These are phyloP conservation scores for Wickerhamomyces chambardii DNA, from an alignment of 805 yeast genomes.

Conservation along the genomic window DNA sequence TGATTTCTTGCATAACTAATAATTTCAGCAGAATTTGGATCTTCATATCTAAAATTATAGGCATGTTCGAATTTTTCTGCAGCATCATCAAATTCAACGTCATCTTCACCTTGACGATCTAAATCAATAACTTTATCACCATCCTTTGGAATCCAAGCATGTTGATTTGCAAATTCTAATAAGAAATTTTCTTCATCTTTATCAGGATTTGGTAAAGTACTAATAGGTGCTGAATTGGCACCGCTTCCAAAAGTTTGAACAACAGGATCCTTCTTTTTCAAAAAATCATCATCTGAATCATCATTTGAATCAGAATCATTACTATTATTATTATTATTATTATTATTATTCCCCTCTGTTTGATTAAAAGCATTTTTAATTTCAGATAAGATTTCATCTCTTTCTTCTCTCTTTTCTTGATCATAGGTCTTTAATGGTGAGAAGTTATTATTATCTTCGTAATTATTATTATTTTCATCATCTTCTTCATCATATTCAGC, in stretches of 20 bases:
- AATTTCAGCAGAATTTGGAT: slow-evolving; percentile 83
- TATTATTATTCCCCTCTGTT: no score
- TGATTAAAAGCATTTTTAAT: slow-evolving; percentile 62
- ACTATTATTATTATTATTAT: no score
- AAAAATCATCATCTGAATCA: slow-evolving; percentile 35
- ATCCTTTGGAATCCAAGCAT: slow-evolving; percentile 84
- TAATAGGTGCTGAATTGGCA: slow-evolving; percentile 9
- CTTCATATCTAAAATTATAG: slow-evolving; percentile 92
- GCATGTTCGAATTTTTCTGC: slow-evolving; percentile 89
- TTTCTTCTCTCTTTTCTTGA: slow-evolving; percentile 68
- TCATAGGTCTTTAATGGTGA: slow-evolving; percentile 70
- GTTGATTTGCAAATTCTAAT: slow-evolving; percentile 58
- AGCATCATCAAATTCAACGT: slow-evolving; percentile 84
- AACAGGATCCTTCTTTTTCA: slow-evolving; percentile 44
- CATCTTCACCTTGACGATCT: slow-evolving; percentile 35
- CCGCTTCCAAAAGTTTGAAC: slow-evolving; percentile 19
- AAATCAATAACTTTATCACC: slow-evolving; percentile 47
- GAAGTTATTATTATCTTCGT: no score
- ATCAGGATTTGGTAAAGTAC: slow-evolving; percentile 55
- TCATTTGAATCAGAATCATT: slow-evolving; percentile 29
- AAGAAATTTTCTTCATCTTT: slow-evolving; percentile 61
- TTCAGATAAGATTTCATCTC: slow-evolving; percentile 62
- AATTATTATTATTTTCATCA: no score
- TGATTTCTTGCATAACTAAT: slow-evolving; percentile 92
- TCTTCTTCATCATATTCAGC: slow-evolving; percentile 46